Base-by-base conservation (phyloP, 345 rosid species). In the Brassica incana region DNA sequence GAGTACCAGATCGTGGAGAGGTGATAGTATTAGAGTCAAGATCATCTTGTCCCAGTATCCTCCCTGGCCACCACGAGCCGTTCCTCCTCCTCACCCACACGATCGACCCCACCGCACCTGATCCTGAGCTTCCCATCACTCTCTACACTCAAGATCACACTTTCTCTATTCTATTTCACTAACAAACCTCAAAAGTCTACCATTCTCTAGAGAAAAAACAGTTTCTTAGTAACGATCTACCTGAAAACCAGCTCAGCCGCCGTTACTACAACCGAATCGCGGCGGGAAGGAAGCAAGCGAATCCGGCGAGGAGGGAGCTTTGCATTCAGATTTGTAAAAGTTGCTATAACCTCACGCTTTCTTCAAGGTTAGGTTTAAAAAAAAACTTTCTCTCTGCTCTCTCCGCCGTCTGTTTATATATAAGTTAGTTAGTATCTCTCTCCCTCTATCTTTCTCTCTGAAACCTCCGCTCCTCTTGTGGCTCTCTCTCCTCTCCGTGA, bases 1-100 rank as follows among this genome's bases (percentile, higher is more conserved):
- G 98, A 79, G 99, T 96, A 8, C 99, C 97, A 23, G 99, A 87
- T 38, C 97, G 85, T 12, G 99, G 97, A 40, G 99, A 93, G 5
- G 92, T 87, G 61, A 93, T 89, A 70, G 86, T 89, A 70, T 90
- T 80, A n/a, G 90, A 86, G 18, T 92, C 84, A 56, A 93, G 90
- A 86, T 96, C 98, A 23, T 92, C 97, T 0, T 90, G 88, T 23
- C 89, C 91, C 35, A 90, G 80, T 77, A 96, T 96, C 87, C 82
- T 92, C 54, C 98, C 99, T 0, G 99, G 99, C 99, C 99, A 96
- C 99, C 98, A 93, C 4, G 99, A 96, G 12, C 99, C 99, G 45
- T 96, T 96, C 84, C 99, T 92, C 81, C 98, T 83, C 65, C 99
- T 86, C 12, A 96, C 97, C 99, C 98, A 96, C 33, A 96, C 99